Conservation (phyloP, 1,284 basidiomycete species). For the Irpex sp. region DNA sequence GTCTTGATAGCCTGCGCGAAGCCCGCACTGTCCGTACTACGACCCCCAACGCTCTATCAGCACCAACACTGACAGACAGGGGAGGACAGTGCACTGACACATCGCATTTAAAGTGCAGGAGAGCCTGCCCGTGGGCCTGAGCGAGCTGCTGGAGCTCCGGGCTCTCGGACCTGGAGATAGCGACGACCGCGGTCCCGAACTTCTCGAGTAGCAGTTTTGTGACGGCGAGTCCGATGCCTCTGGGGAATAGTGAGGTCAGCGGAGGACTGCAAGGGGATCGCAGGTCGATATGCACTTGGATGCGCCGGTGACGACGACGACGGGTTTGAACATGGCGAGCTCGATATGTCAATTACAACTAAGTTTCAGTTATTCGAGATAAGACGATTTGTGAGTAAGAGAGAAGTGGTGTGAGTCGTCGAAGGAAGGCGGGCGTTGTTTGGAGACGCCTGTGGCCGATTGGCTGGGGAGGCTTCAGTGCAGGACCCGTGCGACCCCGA, state of each 20-base stretch:
- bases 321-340: constrained; percentile 31
- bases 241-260: constrained; percentile 23
- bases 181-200: constrained; percentile 65
- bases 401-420: constrained; percentile 9
- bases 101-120: constrained; percentile 66
- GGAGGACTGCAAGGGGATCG: neutral
- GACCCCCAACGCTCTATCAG: constrained; percentile 15
- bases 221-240: constrained; percentile 82
- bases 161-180: constrained; percentile 69
- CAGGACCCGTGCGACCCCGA: constrained; percentile 26
- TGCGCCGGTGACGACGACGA: constrained; percentile 72
- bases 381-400: neutral
- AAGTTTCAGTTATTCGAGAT: too few relatives aligned
- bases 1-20: constrained; percentile 47
- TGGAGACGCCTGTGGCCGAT: constrained; percentile 9
- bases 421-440: constrained; percentile 10
- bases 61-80: constrained; percentile 10
- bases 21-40: constrained; percentile 55
- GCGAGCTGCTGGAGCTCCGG: constrained; percentile 58
- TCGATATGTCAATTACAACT: too few relatives aligned
- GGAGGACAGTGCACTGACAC: constrained; percentile 45
- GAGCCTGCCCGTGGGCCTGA: constrained; percentile 36
- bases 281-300: constrained; percentile 50
- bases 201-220: constrained; percentile 58
- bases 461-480: constrained; percentile 4